Evolutionary conservation across 176 grass and related monocot genomes (phyloP).

Genomic region (Miscanthus lutarioriparius): DNA sequence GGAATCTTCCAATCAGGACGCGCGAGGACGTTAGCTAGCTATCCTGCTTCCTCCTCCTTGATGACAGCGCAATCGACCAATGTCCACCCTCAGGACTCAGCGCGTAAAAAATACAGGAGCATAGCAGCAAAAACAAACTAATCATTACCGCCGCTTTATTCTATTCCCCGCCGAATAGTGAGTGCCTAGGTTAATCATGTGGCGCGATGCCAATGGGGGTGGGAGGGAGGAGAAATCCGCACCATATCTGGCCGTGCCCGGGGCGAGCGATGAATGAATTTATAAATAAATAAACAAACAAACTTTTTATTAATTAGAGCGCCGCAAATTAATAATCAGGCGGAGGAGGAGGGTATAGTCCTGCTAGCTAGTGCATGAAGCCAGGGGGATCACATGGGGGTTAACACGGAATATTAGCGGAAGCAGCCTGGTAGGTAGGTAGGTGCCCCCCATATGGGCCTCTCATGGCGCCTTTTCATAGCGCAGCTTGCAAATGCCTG

Average conservation of each 20-base stretch:
- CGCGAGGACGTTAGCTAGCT: background rate
- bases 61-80: background rate
- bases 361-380: no score
- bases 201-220: background rate
- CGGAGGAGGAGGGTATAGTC: no score
- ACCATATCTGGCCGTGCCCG: background rate
- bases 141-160: slow-evolving; percentile 44
- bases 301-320: no score
- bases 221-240: background rate
- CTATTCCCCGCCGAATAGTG: slow-evolving; percentile 19
- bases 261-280: no score
- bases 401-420: slow-evolving; percentile 38
- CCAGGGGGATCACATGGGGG: slow-evolving; percentile 34
- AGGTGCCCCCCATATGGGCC: background rate
- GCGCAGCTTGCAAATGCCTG: background rate
- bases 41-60: background rate
- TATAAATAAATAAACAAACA: no score
- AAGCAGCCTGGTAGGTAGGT: slow-evolving; percentile 47
- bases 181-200: background rate
- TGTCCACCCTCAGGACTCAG: background rate
- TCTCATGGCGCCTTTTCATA: background rate
- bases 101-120: background rate
- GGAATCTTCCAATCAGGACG: slow-evolving; percentile 41
- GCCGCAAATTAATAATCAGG: no score
- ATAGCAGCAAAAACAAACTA: slow-evolving; percentile 31